Base-by-base conservation (phyloP, 2,329 filamentous ascomycete species). In the Scedosporium dehoogii region DNA sequence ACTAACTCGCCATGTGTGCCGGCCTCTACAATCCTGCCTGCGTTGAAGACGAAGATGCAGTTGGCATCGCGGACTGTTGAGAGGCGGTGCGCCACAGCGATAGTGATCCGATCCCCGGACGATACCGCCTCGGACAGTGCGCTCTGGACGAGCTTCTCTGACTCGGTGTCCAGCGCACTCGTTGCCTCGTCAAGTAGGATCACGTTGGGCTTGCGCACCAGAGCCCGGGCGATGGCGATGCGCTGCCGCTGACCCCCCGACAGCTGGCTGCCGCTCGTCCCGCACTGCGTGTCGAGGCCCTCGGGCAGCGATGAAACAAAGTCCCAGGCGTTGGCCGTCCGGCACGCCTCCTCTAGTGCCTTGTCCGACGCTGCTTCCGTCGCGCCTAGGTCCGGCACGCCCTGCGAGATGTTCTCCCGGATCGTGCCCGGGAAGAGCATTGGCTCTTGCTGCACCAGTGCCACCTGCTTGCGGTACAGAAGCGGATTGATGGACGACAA, bases 161-260 rank as follows among this genome's bases (percentile, higher is more conserved):
- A 85, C 67, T 87, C 81, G 0, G 85, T 85, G 65, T 90, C 87
- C 0, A 91, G 76, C 0, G 77, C 77, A 18, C 74, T 77, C 0
- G 89, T 92, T 1, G 89, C 89, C 72, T 92, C 89, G 67, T 92
- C 89, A 0, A 92, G 76, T 6, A 92, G 81, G 2, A 92, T 73
- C 2, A 92, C 83, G 0, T 78, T 75, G 0, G 88, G 88, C 60
- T 84, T 77, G 56, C 86, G 84, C 60, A 91, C 79, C 25, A 91
- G 85, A 12, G 86, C 86, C 6, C 89, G 79, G 0, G 88, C 89
- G 65, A 92, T 91, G 6, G 88, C 87, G 38, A 90, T 81, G 23
- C 87, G 83, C 70, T 91, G 88, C 9, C 87, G 78, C 70, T 92
- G 88, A 1, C 89, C 89, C 21, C 89, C 89, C 0, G 86, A 90